phyloP scores from a whole-genome alignment of 2,329 filamentous ascomycete genomes.

The Pseudofabraea citricarpa region DNA sequence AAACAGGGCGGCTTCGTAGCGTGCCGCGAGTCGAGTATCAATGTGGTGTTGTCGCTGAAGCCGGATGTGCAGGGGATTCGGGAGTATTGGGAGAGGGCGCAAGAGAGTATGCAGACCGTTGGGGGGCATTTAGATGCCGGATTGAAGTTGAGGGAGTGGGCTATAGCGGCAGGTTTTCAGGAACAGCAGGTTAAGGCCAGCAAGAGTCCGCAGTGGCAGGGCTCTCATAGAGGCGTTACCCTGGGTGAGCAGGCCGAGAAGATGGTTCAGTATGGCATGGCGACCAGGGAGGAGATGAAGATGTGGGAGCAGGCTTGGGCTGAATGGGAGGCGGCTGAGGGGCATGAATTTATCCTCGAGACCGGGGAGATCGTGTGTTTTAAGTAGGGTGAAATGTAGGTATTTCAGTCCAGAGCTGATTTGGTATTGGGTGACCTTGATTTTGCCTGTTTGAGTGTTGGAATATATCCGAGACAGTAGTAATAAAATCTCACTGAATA shows the following conservation, averaged over 20 bases:
- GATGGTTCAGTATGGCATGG: conserved; percentile 27
- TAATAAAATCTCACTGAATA: no score
- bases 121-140: conserved; percentile 10
- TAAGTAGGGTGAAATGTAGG: no score
- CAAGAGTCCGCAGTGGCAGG: conserved; percentile 4
- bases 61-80: conserved; percentile 11
- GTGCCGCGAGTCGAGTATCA: conserved; percentile 29
- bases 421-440: no score
- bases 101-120: conserved; percentile 5
- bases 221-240: conserved; percentile 19
- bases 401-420: no score
- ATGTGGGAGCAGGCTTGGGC: conserved; percentile 29
- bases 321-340: conserved; percentile 20
- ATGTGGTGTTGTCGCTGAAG: conserved; percentile 3
- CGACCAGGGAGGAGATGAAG: conserved; percentile 27
- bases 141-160: conserved; percentile 9
- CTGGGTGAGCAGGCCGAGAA: conserved; percentile 25
- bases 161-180: conserved; percentile 11
- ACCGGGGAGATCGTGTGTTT: conserved; percentile 8
- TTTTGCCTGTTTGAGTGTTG: no score
- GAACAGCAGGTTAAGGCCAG: conserved; percentile 3
- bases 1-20: conserved; percentile 50
- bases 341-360: conserved; percentile 7
- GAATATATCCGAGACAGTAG: no score
- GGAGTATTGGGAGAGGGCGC: conserved; percentile 7